phyloP scores from a whole-genome alignment of 2,329 filamentous ascomycete genomes.

The Pyricularia pennisetigena region DNA sequence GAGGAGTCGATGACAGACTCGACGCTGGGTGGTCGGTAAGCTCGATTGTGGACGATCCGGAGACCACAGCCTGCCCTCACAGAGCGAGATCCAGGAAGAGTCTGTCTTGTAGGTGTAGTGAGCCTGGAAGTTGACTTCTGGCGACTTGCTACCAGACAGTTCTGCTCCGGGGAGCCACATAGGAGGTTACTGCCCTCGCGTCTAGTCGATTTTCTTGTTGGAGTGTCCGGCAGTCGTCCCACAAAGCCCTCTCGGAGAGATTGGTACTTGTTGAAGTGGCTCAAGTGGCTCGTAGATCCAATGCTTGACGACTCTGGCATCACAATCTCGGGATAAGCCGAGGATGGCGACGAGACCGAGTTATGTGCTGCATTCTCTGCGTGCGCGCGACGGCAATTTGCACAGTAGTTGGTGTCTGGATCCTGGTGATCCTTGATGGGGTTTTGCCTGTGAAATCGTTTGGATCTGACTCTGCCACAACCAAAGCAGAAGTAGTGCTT shows the following conservation, averaged over 20 bases:
- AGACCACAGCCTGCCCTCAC: neutral
- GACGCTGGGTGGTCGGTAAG: slow-evolving; percentile 2
- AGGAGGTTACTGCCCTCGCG: neutral
- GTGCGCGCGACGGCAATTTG: slow-evolving; percentile 20
- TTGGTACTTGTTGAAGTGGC: neutral
- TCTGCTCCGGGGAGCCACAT: neutral
- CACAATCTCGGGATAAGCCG: neutral
- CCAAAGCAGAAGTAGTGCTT: slow-evolving; percentile 29
- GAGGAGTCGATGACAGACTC: slow-evolving; percentile 6
- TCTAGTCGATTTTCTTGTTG: neutral
- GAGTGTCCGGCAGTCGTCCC: neutral
- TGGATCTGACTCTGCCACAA: slow-evolving; percentile 29
- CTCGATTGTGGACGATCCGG: neutral
- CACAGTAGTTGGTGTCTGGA: slow-evolving; percentile 23
- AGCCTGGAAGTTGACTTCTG: neutral
- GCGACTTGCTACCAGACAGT: neutral
- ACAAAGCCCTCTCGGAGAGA: neutral
- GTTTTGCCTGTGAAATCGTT: slow-evolving; percentile 25
- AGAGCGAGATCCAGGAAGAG: neutral
- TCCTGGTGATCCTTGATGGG: slow-evolving; percentile 19
- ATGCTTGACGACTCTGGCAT: slow-evolving; percentile 4
- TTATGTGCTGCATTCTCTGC: neutral
- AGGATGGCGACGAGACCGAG: neutral
- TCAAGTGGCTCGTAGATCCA: neutral
- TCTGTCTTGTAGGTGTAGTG: neutral